Evolutionary conservation across 305 asterid species (phyloP), one percentile per base, ranked within the genome.

Genomic region (Andrographis paniculata): DNA sequence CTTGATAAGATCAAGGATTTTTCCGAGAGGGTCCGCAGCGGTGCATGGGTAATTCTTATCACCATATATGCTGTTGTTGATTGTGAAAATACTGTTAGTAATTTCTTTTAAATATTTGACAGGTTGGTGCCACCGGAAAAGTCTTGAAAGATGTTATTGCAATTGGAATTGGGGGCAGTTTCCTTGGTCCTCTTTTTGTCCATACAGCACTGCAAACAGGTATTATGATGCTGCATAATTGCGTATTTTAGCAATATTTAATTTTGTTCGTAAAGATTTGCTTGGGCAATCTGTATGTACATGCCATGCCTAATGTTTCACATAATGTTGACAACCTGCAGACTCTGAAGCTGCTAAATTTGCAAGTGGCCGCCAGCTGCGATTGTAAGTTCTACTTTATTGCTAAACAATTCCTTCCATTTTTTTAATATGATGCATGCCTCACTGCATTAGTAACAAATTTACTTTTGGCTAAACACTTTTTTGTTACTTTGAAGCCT

Each of bases 161-260:
- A 22, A 60, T 92, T 60, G 99, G 99, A 57, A 92, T 92, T 62
- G 99, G 99, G 52, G 99, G 99, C 66, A 92, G 99, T 72, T 92
- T 87, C 68, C 72, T 92, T 35, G 99, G 99, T 33, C 99, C 99
- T 38, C 80, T 92, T 42, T 92, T 92, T 72, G 99, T 87, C 61
- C 96, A 92, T 71, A 79, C 96, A 44, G 94, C 99, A 45, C 96
- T 92, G 71, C 99, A 87, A 77, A 87, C 94, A 81, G 99, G 99
- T 92, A 5, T 17, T 23, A 33, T 46, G 67, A 23, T 55, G 53
- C 42, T 53, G 40, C 43, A 33, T 31, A n/a, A 20, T 38, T 23
- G 17, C 19, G 40, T 52, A 17, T 50, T 28, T 53, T 40, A 35
- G 43, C 50, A 43, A 41, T 55, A 22, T 59, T 39, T 14, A 20